phyloP scores from a whole-genome alignment of 257 asterid species.

The Marsdenia floribunda region DNA sequence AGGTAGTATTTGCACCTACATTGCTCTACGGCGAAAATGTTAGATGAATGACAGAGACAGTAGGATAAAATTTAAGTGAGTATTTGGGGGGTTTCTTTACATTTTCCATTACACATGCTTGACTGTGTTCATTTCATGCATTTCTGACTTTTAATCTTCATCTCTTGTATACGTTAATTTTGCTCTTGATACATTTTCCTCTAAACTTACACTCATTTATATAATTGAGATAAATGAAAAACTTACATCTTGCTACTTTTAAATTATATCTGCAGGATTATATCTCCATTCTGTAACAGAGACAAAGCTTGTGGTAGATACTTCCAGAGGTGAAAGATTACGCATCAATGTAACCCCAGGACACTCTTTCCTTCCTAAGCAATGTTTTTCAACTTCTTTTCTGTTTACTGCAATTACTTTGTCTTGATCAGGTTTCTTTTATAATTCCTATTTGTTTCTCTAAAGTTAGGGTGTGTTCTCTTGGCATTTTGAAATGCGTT shows the following conservation, averaged over 20 bases:
- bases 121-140: neutral
- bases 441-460: neutral
- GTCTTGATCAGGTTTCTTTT: neutral
- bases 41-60: neutral
- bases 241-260: neutral
- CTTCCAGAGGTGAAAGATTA: slow-evolving; percentile 96
- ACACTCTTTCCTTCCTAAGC: slow-evolving; percentile 9
- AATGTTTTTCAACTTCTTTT: neutral
- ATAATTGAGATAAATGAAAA: neutral
- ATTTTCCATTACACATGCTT: neutral
- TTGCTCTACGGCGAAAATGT: neutral
- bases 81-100: neutral
- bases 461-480: neutral
- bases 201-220: neutral
- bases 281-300: slow-evolving; percentile 81
- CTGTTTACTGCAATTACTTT: neutral
- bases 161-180: neutral
- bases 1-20: neutral
- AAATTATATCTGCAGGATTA: slow-evolving; percentile 43
- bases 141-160: neutral
- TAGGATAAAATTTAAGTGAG: neutral
- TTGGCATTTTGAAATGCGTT: neutral
- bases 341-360: slow-evolving; percentile 70
- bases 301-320: slow-evolving; percentile 86
- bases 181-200: slow-evolving; percentile 10